These are phyloP conservation scores for Globomyces pollinis-pini DNA, from an alignment of 192 early-diverging fungal genomes.

Conservation along the genomic window DNA sequence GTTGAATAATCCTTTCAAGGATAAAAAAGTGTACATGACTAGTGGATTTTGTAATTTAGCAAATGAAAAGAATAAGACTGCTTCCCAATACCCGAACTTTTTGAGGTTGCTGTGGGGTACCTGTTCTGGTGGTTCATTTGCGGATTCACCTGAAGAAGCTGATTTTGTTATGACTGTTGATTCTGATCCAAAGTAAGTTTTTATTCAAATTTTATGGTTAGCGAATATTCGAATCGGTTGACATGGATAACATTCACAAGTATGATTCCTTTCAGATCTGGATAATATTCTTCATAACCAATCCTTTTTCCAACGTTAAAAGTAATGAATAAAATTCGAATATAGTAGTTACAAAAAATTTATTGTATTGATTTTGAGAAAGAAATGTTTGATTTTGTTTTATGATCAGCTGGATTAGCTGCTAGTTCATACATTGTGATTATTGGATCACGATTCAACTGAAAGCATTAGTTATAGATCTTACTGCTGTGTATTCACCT, in stretches of 20 bases:
- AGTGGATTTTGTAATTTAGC: background rate
- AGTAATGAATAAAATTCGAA: no score
- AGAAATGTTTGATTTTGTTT: background rate
- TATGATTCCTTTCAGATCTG: no score
- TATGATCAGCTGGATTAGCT: constrained; percentile 47
- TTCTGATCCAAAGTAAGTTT: background rate
- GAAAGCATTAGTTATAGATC: no score
- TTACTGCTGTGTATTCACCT: constrained; percentile 82
- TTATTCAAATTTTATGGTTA: no score
- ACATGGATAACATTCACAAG: no score
- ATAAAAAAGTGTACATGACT: background rate
- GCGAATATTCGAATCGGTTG: no score
- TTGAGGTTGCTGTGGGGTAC: background rate
- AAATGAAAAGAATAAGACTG: background rate
- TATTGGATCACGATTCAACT: constrained; percentile 40
- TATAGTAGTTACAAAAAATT: background rate
- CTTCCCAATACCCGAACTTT: background rate
- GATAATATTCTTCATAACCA: no score
- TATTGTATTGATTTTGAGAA: background rate
- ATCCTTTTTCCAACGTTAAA: no score
- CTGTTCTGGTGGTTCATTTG: background rate
- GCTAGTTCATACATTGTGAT: constrained; percentile 49
- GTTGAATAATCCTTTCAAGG: background rate
- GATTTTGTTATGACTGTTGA: background rate
- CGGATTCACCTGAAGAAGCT: background rate